Evolutionary conservation across 1,284 basidiomycete genomes (phyloP).

Genomic region (Cutaneotrichosporon mucoides): DNA sequence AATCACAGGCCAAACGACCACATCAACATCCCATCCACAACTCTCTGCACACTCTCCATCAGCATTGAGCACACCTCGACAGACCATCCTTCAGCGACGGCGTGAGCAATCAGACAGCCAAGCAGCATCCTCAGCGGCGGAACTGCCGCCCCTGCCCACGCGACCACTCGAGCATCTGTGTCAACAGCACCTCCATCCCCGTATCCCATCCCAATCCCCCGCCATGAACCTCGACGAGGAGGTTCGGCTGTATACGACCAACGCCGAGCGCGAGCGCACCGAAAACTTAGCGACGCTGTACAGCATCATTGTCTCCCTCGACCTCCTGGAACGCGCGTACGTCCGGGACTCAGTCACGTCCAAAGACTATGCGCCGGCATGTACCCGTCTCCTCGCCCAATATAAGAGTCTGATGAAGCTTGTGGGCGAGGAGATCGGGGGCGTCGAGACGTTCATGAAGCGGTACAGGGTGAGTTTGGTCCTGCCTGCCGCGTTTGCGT

Average conservation of each 20-base stretch:
- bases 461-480: constrained; percentile 68
- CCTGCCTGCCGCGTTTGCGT: neutral
- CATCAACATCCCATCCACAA: no score
- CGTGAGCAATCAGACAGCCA: no score
- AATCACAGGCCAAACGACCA: no score
- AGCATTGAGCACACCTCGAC: no score
- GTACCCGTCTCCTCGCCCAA: constrained; percentile 83
- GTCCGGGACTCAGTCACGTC: constrained; percentile 87
- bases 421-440: constrained; percentile 75
- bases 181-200: no score
- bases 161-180: no score
- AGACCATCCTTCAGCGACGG: no score
- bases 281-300: constrained; percentile 87
- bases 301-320: constrained; percentile 83
- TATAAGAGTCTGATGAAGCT: constrained; percentile 97
- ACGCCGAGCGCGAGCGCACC: constrained; percentile 82
- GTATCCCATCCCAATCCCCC: neutral
- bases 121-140: no score
- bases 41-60: no score
- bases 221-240: constrained; percentile 71
- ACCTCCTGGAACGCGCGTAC: constrained; percentile 93
- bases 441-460: constrained; percentile 85
- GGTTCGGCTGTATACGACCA: constrained; percentile 79
- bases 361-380: constrained; percentile 93
- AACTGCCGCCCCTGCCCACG: no score